Percentiles rank a stretch among this genome's conserved stretches.
These are phyloP conservation scores for Penicillium canariense DNA, from an alignment of 495 filamentous ascomycete species.

Conservation along the genomic window DNA sequence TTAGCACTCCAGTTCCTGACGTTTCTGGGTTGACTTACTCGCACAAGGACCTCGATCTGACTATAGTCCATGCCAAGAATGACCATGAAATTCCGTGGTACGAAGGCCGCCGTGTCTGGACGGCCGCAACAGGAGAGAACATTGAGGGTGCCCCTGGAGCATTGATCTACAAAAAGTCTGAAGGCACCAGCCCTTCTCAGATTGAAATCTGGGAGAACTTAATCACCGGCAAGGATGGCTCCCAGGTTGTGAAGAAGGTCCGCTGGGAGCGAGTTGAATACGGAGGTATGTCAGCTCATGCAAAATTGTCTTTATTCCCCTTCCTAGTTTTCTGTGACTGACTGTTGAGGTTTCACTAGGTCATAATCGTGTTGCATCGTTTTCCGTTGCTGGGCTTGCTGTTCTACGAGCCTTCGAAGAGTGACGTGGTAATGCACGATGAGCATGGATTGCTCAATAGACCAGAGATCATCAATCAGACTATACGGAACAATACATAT, in stretches of 20 bases:
- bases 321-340: conserved; percentile 4
- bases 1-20: conserved; percentile 23
- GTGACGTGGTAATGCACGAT: conserved; percentile 8
- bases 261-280: conserved; percentile 47
- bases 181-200: conserved; percentile 30
- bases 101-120: conserved; percentile 53
- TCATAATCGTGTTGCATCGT: conserved; percentile 51
- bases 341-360: conserved; percentile 20
- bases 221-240: conserved; percentile 23
- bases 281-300: conserved; percentile 40
- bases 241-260: conserved; percentile 45
- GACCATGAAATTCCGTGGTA: conserved; percentile 73
- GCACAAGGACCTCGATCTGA: conserved; percentile 56
- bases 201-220: conserved; percentile 40
- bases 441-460: neutral
- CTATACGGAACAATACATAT: neutral
- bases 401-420: conserved; percentile 63
- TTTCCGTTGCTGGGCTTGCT: conserved; percentile 56
- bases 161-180: conserved; percentile 35
- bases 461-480: neutral
- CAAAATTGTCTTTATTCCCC: neutral
- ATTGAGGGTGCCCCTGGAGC: conserved; percentile 53
- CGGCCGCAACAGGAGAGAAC: conserved; percentile 41
- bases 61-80: conserved; percentile 71
- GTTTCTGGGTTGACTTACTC: conserved; percentile 33